phyloP scores from a whole-genome alignment of 257 asterid genomes.

The Nicotiana benthamiana region DNA sequence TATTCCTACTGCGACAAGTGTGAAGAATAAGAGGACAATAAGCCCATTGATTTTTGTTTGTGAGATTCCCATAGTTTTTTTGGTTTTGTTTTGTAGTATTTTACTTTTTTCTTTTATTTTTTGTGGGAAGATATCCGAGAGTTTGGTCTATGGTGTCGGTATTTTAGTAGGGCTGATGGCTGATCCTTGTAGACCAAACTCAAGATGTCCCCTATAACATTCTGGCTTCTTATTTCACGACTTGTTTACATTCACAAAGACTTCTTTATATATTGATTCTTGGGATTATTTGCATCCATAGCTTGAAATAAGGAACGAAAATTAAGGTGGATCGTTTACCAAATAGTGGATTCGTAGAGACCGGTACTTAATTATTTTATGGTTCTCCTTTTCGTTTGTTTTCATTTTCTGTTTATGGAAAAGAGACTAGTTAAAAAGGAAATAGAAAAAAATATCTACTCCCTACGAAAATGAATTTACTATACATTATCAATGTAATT shows the following conservation, averaged over 20 bases:
- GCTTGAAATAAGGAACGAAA: constrained; percentile 1
- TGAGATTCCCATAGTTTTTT: background rate
- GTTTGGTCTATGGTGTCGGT: constrained; percentile 5
- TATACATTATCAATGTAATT: no score
- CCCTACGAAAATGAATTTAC: no score
- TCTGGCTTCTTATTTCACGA: background rate
- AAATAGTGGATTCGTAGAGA: background rate
- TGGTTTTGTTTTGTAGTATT: background rate
- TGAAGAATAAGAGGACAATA: background rate
- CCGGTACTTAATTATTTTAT: background rate
- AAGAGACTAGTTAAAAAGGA: background rate
- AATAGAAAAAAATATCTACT: no score
- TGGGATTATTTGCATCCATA: background rate
- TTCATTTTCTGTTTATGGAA: background rate
- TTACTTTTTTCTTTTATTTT: background rate
- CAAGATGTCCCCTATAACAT: constrained; percentile 1
- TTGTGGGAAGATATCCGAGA: background rate
- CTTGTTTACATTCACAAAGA: no score
- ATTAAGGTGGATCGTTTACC: background rate
- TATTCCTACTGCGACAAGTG: background rate
- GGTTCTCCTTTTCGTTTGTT: background rate
- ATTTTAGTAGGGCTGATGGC: background rate
- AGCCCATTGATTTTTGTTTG: background rate
- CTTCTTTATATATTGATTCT: background rate
- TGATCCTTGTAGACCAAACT: constrained; percentile 1